These are phyloP conservation scores for Saccharum hybrid DNA, from an alignment of 202 grass and related monocot genomes.

Conservation along the genomic window DNA sequence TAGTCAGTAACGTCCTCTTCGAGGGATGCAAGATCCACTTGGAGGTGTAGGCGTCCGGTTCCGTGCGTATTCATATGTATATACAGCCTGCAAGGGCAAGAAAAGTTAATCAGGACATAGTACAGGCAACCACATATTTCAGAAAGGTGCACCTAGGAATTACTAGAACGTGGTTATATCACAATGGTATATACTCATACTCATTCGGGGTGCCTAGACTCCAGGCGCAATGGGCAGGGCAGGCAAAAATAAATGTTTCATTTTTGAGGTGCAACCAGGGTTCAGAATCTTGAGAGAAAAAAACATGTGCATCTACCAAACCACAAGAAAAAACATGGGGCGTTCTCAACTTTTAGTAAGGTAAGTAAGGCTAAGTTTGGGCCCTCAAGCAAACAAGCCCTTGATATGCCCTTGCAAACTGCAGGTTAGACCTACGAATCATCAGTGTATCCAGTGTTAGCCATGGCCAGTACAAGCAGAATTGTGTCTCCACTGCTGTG, in stretches of 20 bases:
- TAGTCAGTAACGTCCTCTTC: constrained; percentile 46
- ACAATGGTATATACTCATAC: neutral
- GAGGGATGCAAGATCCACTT: constrained; percentile 29
- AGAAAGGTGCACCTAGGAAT: neutral
- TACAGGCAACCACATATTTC: neutral
- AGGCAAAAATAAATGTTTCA: neutral
- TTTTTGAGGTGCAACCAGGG: neutral
- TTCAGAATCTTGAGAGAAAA: neutral
- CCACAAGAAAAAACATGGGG: neutral
- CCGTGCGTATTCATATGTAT: constrained; percentile 29
- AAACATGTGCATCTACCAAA: neutral
- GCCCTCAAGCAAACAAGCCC: neutral
- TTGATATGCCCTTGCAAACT: neutral
- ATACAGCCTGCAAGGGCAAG: constrained; percentile 35
- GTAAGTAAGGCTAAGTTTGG: neutral
- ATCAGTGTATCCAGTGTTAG: neutral
- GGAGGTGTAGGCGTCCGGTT: neutral
- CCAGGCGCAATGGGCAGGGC: neutral
- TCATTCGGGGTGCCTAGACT: neutral
- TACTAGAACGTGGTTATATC: neutral
- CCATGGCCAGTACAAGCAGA: neutral
- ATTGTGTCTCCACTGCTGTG: neutral
- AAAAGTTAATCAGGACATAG: constrained; percentile 8
- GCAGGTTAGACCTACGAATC: neutral
- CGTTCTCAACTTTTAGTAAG: neutral